Conservation (phyloP, 495 filamentous ascomycete species). For the Aspergillus steynii region DNA sequence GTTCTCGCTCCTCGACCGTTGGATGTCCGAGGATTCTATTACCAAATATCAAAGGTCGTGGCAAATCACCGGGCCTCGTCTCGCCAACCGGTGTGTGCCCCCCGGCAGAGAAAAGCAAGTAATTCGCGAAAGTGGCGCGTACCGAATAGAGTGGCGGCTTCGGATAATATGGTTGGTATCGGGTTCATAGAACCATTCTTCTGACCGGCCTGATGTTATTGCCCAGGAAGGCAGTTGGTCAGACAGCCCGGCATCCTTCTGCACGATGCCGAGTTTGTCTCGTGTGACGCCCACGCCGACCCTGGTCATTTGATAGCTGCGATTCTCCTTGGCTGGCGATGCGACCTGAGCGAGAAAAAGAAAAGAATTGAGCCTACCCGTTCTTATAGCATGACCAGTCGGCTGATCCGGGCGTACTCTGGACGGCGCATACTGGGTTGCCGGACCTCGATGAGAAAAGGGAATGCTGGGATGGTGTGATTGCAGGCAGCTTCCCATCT, state of each 20-base stretch:
- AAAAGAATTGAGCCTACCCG: background rate
- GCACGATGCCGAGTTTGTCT: background rate
- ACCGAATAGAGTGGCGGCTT: background rate
- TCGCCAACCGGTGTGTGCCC: background rate
- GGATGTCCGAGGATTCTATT: background rate
- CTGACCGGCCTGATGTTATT: background rate
- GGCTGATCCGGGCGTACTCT: background rate
- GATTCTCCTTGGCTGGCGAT: background rate
- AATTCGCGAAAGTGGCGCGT: background rate
- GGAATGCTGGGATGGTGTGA: background rate
- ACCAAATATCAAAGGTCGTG: background rate
- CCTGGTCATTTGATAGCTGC: no score
- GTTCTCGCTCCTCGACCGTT: background rate
- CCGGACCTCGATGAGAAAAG: background rate
- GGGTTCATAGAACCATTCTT: background rate
- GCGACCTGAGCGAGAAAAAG: background rate
- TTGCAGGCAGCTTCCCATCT: background rate
- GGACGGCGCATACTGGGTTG: background rate
- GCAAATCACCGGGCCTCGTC: background rate
- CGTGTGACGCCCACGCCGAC: background rate
- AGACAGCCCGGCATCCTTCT: background rate
- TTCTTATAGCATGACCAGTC: background rate
- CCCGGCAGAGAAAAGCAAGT: no score
- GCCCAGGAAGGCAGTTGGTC: background rate
- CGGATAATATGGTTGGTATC: background rate